Base-by-base conservation (phyloP, 495 filamentous ascomycete species). In the Eremomyces bilateralis region DNA sequence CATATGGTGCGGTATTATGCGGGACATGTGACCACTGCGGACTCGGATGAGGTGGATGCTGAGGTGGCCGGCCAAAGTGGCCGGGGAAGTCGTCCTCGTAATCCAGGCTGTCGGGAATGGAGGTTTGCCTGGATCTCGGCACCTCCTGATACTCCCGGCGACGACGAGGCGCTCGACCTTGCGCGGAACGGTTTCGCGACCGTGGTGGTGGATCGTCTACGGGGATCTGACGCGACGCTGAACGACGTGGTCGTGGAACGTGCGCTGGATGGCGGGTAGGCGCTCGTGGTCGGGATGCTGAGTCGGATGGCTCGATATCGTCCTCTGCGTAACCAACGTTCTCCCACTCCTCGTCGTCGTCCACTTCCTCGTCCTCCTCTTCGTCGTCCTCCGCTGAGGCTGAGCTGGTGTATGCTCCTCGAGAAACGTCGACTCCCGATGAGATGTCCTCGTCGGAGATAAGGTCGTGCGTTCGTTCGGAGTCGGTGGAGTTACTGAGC, bases 251-350 rank as follows among this genome's bases (percentile, higher is more conserved):
- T 4, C 46, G 43, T n/a, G 42, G 45, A 10, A 39, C 47, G 22
- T 35, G 39, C 3, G 32, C 32, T 6, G 33, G 33, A 19, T 39
- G 38, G 39, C 32, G 33, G 34, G 44, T 32, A 36, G 36, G 31
- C 34, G 36, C 5, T 36, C 32, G 22, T 21, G 53, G 46, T 12
- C 49, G 48, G 17, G 54, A 57, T 1, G 54, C 54, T 2, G 54
- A 57, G 34, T 57, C 53, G 18, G 44, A 50, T 12, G 54, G 54
- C 20, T 50, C 47, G 31, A 57, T 51, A 21, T 45, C 50, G 52
- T 56, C 53, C 20, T 44, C 43, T 29, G 50, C 46, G 35, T 51
- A n/a, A 46, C 50, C 43, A 36, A 49, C 15, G 39, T 42, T 15
- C 40, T 39, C 30, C 33, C 33, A 35, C 5, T 42, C 42, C 13